Evolutionary conservation across 495 filamentous ascomycete species (phyloP).

Genomic region (Physcia stellaris): DNA sequence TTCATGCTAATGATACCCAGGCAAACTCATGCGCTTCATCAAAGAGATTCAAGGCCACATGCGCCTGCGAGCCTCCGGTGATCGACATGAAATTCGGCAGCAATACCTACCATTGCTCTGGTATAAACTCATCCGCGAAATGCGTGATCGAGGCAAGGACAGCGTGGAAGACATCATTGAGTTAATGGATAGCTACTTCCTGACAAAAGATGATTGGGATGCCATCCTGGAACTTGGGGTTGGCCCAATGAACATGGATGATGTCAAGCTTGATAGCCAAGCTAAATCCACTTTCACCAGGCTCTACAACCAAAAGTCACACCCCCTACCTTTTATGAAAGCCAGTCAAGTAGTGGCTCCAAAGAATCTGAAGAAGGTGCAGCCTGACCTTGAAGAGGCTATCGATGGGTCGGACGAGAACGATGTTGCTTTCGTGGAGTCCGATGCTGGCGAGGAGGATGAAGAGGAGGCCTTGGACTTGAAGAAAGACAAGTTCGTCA

Average conservation of each 20-base stretch:
- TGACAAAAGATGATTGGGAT: conserved; percentile 94
- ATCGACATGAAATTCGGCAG: conserved; percentile 85
- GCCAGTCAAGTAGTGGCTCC: conserved; percentile 63
- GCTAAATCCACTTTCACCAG: conserved; percentile 84
- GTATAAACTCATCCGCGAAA: conserved; percentile 57
- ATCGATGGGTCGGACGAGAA: conserved; percentile 82
- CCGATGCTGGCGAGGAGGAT: conserved; percentile 44
- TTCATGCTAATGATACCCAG: conserved; percentile 18
- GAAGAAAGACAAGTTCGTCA: conserved; percentile 93
- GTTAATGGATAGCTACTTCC: conserved; percentile 92
- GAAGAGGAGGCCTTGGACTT: conserved; percentile 64
- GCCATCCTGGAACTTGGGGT: conserved; percentile 82
- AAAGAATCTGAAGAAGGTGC: conserved; percentile 53
- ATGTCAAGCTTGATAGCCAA: conserved; percentile 65
- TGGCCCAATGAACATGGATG: conserved; percentile 61
- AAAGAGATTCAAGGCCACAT: conserved; percentile 97
- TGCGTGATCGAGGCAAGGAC: conserved; percentile 62
- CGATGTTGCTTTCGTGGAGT: conserved; percentile 42
- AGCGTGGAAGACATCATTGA: conserved; percentile 62
- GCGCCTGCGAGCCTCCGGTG: conserved; percentile 81
- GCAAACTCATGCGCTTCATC: conserved; percentile 68
- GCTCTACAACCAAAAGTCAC: conserved; percentile 71
- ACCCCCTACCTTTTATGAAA: conserved; percentile 94
- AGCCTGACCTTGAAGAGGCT: conserved; percentile 90
- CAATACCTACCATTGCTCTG: conserved; percentile 89